Evolutionary conservation across 192 early-diverging fungal species (phyloP).

Genomic region (Paraglomus brasilianum): DNA sequence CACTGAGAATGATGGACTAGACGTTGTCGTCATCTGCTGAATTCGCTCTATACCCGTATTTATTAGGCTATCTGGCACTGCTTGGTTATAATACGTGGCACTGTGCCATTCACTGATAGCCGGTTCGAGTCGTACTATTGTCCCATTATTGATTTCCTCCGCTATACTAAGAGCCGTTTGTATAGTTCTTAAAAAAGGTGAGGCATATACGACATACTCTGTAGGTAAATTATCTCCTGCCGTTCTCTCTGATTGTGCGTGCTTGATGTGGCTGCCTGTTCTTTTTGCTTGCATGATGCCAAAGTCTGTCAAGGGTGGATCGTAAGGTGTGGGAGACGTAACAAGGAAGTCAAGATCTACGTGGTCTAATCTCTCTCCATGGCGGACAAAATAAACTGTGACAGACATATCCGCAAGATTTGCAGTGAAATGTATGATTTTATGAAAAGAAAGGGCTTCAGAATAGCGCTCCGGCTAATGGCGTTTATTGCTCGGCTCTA

Average conservation of each 20-base stretch:
- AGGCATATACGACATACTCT: constrained; percentile 39
- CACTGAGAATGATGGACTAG: not conserved
- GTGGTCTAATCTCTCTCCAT: constrained; percentile 43
- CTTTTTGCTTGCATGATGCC: constrained; percentile 37
- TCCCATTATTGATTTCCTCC: constrained; percentile 29
- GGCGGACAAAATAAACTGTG: constrained; percentile 39
- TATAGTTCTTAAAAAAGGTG: constrained; percentile 38
- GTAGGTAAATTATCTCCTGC: constrained; percentile 22
- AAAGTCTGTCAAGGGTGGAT: constrained; percentile 38
- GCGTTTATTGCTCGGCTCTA: no score
- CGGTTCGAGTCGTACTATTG: constrained; percentile 6
- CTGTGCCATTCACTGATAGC: constrained; percentile 14
- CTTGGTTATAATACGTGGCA: not conserved
- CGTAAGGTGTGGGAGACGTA: constrained; percentile 40
- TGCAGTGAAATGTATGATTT: no score
- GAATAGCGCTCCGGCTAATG: no score
- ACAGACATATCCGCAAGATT: constrained; percentile 13
- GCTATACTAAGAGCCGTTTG: constrained; percentile 42
- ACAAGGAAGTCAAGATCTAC: constrained; percentile 34
- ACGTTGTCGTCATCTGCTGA: not conserved
- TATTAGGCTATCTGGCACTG: constrained; percentile 16
- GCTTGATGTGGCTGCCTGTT: constrained; percentile 27
- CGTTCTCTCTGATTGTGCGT: constrained; percentile 4
- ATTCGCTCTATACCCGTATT: not conserved
- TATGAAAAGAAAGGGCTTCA: no score